Conservation (phyloP, 2,329 filamentous ascomycete genomes). For the Penicillium italicum region DNA sequence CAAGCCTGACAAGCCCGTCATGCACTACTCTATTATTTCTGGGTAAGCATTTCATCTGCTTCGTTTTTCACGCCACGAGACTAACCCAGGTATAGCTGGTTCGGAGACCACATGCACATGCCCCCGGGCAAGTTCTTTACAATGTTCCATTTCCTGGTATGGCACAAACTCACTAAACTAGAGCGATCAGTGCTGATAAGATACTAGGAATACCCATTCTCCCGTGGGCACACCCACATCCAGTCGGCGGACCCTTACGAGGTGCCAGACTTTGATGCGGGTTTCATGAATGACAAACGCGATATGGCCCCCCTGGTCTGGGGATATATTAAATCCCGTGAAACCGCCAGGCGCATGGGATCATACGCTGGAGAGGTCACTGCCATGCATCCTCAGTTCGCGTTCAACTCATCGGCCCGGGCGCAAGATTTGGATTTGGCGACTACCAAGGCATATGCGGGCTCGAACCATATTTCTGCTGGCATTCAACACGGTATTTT, state of each 20-base stretch:
- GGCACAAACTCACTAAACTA: neutral
- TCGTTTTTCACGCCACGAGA: neutral
- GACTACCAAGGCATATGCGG: constrained; percentile 72
- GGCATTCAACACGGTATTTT: constrained; percentile 65
- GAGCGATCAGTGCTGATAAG: neutral
- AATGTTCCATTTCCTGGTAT: constrained; percentile 72
- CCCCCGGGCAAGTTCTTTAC: constrained; percentile 76
- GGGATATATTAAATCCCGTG: constrained; percentile 78
- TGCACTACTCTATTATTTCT: constrained; percentile 77
- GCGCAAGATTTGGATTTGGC: constrained; percentile 69
- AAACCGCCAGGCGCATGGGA: constrained; percentile 74
- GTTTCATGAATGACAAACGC: constrained; percentile 81
- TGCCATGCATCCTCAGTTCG: constrained; percentile 66
- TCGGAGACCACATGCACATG: constrained; percentile 55
- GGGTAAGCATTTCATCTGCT: constrained; percentile 40
- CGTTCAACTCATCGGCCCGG: constrained; percentile 65
- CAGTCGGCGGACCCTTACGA: constrained; percentile 69
- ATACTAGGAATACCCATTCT: constrained; percentile 65
- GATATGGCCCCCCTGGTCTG: constrained; percentile 84
- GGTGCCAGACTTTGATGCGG: constrained; percentile 71
- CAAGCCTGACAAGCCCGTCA: constrained; percentile 81
- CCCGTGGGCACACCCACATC: constrained; percentile 68
- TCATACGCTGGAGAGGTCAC: constrained; percentile 72
- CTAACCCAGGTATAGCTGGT: constrained; percentile 32
- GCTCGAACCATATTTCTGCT: constrained; percentile 66